Conservation (phyloP, 148 eudicot genomes). For the Rhododendron griersonianum region DNA sequence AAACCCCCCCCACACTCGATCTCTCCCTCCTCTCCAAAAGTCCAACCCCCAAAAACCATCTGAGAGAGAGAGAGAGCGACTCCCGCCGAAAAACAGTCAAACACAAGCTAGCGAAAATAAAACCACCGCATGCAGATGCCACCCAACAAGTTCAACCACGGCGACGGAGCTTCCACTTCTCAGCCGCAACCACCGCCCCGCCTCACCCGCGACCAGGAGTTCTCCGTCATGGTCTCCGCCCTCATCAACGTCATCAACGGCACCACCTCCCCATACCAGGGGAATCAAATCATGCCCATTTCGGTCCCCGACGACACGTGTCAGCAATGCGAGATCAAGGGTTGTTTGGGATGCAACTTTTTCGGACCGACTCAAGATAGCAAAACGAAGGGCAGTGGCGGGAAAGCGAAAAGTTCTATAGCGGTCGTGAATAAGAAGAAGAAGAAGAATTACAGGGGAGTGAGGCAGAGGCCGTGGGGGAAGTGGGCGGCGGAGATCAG, state of each 20-base stretch:
- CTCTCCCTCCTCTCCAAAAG: neutral
- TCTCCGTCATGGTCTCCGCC: conserved; percentile 31
- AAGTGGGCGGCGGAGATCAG: conserved; percentile 62
- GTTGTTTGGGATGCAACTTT: conserved; percentile 44
- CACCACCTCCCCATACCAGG: neutral
- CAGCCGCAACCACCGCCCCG: neutral
- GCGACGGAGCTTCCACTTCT: neutral
- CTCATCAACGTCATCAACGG: conserved; percentile 40
- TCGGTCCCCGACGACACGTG: conserved; percentile 29
- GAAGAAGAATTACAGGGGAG: conserved; percentile 46
- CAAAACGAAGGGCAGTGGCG: conserved; percentile 3
- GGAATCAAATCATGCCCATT: neutral
- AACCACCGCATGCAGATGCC: conserved; percentile 15
- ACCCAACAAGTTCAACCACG: conserved; percentile 7
- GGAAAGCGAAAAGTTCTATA: too few relatives aligned
- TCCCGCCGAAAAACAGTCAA: neutral
- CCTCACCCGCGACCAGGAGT: conserved; percentile 34
- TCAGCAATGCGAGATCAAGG: conserved; percentile 27
- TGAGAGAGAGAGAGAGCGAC: neutral
- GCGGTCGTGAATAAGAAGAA: conserved; percentile 10
- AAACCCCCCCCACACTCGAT: neutral
- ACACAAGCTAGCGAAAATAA: neutral
- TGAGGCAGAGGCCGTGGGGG: conserved; percentile 52
- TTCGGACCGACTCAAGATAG: conserved; percentile 12
- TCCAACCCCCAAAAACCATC: neutral